Evolutionary conservation across 352 stramenopile species (phyloP), one percentile per base, ranked within the genome.

Genomic region (Elongisporangium senticosum): DNA sequence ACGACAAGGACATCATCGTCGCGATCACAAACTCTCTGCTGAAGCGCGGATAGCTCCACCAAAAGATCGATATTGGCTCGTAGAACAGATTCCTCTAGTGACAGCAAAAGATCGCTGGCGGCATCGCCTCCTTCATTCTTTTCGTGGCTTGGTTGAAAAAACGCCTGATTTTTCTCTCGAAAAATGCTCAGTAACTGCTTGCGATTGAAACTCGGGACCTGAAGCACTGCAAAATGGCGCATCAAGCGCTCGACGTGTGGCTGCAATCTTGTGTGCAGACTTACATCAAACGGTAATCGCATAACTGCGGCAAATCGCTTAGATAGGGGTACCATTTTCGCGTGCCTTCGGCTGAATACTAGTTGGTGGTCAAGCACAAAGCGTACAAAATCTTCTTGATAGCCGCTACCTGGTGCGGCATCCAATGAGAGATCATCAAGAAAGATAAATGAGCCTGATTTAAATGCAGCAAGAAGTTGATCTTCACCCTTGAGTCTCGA

Each of bases 131-230:
- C 7, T 26, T 55, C n/a, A 14, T 43, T 21, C 8, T 6, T 40
- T 23, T 40, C n/a, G 23, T 39, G 15, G 33, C 1, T 19, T 52
- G 13, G 10, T 22, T 14, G 52, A 13, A 87, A 86, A 51, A 71
- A 56, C 8, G 53, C 14, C 17, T 71, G 55, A 33, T 68, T 83
- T 39, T 82, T 83, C 13, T 69, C 28, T 0, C 74, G 70, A 23
- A 89, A 89, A 19, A 89, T 57, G 26, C 69, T 70, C 28, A 79
- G 40, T 1, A 89, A 40, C 7, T 87, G 66, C 43, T 75, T 77
- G 2, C 72, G 71, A n/a, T 72, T 62, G 39, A 80, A 77, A 2
- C 52, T 62, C 4, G 75, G 75, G 10, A 73, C 57, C 20, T 67
- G 53, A n/a, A 89, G 57, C 5, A 89, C 67, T 14, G 54, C 24